Evolutionary conservation across 2,329 filamentous ascomycete species (phyloP), one percentile per base, ranked within the genome.

Genomic region (Ceratocystis albifundus): DNA sequence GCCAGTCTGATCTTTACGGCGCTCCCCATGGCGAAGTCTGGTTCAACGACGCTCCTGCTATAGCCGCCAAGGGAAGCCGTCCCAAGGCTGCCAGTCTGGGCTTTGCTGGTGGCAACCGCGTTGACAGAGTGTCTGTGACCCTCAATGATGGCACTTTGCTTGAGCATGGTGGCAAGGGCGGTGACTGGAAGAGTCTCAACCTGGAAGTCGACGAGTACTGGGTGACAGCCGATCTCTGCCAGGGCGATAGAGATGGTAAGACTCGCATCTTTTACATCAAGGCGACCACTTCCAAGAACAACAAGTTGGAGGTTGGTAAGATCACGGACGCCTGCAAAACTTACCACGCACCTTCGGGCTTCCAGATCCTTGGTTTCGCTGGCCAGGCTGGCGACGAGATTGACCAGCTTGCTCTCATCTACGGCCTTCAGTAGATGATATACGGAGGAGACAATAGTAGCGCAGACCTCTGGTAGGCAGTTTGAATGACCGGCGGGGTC

Each of bases 251-350:
- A 70, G 73, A 76, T 67, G 70, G 70, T 25, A 70, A 75, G 15
- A 82, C 79, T n/a, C 78, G 82, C 41, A 79, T 79, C 70, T 84
- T 86, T 71, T 85, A 80, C 71, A 77, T 84, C 68, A 70, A 76
- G 66, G 80, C 82, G n/a, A 79, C 76, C 0, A 84, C 81, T 1
- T 82, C 77, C 70, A 65, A 73, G 0, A 81, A 81, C 1, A 75
- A 77, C 25, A 79, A 74, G 0, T 69, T 84, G 4, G 71, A 72
- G 15, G 72, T 77, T 1, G 82, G 82, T 0, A 77, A 73, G 0
- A 70, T 73, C 41, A 84, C 81, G 0, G 71, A 69, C 8, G 77
- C 80, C 67, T 85, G 82, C 70, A 70, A 73, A 3, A 77, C 75
- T 1, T 79, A 76, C 64, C 73, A 71, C 20, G 80, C 80, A 1